Base-by-base conservation (phyloP, 1,284 basidiomycete genomes). In the Entoloma clypeatum region DNA sequence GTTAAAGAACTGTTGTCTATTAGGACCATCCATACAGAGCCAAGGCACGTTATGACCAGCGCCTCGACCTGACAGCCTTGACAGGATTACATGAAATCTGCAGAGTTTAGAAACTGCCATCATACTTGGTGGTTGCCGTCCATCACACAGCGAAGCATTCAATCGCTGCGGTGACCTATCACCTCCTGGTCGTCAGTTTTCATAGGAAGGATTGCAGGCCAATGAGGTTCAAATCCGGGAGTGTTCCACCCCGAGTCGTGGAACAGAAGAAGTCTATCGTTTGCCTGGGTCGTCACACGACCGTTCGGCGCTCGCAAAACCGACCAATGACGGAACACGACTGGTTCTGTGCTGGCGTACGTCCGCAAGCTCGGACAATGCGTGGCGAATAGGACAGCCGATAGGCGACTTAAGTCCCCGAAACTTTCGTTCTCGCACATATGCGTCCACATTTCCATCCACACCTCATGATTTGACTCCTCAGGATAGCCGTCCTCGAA, bases 401-500 rank as follows among this genome's bases (percentile, higher is more conserved):
- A 36, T 33, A 33, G 36, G n/a, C 32, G 28, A 33, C 41, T 34
- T 1, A n/a, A n/a, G n/a, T 11, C 14, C 13, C 26, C 38, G 6
- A 26, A 31, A n/a, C 4, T 21, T 16, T 40, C 38, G 9, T 21
- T 19, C 17, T 45, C 38, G 2, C 24, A 23, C 4, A 21, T 23
- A 4, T 29, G 10, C 22, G 19, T 27, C 38, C 29, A 35, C 30
- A n/a, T 17, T 10, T 31, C 14, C 16, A 35, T 32, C 16, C 23
- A 10, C 10, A 24, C 26, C 13, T 33, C 26, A 11, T 23, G 17
- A 34, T 14, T 30, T 5, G n/a, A n/a, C 5, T 29, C 7, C 5
- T 28, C 17, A 19, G 7, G 17, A 22, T 36, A 44, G 11, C 37
- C 43, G 5, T 35, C 33, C 23, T 44, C 43, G 14, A 44, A 44